These are phyloP conservation scores for Xylaria hypoxylon DNA, from an alignment of 2,329 filamentous ascomycete genomes.

Conservation along the genomic window DNA sequence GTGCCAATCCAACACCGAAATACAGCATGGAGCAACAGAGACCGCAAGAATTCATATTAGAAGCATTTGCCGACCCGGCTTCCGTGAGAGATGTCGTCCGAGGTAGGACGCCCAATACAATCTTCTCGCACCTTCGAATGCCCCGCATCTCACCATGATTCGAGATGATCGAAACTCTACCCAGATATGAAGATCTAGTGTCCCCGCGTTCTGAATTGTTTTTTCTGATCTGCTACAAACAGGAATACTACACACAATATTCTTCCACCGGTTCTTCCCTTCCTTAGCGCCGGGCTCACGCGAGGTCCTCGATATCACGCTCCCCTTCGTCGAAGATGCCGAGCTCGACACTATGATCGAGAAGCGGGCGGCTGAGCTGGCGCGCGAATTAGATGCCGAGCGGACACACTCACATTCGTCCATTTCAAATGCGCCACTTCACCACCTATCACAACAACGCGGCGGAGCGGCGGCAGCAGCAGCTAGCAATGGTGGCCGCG, in stretches of 20 bases:
- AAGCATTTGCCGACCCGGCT: constrained; percentile 90
- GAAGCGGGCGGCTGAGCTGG: constrained; percentile 81
- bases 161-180: constrained; percentile 1
- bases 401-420: constrained; percentile 50
- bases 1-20: not conserved
- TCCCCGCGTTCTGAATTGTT: constrained; percentile 37
- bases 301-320: constrained; percentile 89
- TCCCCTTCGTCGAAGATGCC: constrained; percentile 89
- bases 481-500: constrained; percentile 56
- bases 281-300: constrained; percentile 83
- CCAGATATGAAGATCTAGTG: constrained; percentile 23
- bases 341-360: constrained; percentile 95
- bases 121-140: constrained; percentile 22
- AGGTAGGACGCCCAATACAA: constrained; percentile 66
- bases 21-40: constrained; percentile 61
- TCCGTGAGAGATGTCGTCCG: constrained; percentile 93
- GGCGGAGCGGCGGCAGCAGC: constrained; percentile 22
- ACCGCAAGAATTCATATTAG: constrained; percentile 90
- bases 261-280: constrained; percentile 98
- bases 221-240: constrained; percentile 20
- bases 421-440: constrained; percentile 35
- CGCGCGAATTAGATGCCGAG: constrained; percentile 78
- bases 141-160: constrained; percentile 28
- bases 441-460: constrained; percentile 50
- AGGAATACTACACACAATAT: constrained; percentile 96